Evolutionary conservation across 768 basidiomycete genomes (phyloP).

Genomic region (Coprinopsis cinerea): DNA sequence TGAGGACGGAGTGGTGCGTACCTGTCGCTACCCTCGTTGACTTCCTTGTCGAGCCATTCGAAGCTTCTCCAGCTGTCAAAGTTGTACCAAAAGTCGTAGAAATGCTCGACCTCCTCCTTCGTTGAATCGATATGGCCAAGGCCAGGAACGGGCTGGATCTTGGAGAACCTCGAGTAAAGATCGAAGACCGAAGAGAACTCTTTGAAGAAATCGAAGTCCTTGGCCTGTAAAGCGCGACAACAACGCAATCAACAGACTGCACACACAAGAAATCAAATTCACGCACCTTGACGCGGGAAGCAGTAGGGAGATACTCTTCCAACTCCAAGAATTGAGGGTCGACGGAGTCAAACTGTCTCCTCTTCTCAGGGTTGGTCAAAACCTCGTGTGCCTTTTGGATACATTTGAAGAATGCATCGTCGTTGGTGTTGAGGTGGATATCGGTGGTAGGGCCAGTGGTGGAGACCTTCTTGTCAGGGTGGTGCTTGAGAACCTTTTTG

Average conservation of each 20-base stretch:
- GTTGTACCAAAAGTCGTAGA: conserved; percentile 99
- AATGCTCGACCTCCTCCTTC: conserved; percentile 81
- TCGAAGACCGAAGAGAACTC: conserved; percentile 79
- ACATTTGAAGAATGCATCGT: conserved; percentile 99
- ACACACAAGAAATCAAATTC: not conserved
- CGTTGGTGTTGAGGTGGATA: conserved; percentile 69
- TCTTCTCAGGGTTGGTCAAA: conserved; percentile 78
- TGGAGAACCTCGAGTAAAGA: conserved; percentile 90
- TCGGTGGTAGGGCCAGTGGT: conserved; percentile 35
- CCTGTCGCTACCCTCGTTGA: conserved; percentile 96
- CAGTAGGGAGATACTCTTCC: conserved; percentile 73
- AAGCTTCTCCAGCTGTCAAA: conserved; percentile 98
- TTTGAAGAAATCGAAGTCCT: conserved; percentile 64
- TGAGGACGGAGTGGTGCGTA: conserved; percentile 28
- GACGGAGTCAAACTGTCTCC: conserved; percentile 95
- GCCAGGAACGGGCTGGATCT: conserved; percentile 72
- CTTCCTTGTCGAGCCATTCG: conserved; percentile 97
- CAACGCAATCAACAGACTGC: not conserved
- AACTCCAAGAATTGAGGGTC: conserved; percentile 71
- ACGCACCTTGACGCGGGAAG: conserved; percentile 50
- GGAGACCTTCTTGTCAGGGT: conserved; percentile 89
- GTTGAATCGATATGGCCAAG: conserved; percentile 66
- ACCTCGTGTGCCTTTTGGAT: conserved; percentile 98
- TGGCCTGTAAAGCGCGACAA: conserved; percentile 26
- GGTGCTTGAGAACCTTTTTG: conserved; percentile 98